These are phyloP conservation scores for Penicillium sp. DNA, from an alignment of 2,329 filamentous ascomycete genomes.

Conservation along the genomic window DNA sequence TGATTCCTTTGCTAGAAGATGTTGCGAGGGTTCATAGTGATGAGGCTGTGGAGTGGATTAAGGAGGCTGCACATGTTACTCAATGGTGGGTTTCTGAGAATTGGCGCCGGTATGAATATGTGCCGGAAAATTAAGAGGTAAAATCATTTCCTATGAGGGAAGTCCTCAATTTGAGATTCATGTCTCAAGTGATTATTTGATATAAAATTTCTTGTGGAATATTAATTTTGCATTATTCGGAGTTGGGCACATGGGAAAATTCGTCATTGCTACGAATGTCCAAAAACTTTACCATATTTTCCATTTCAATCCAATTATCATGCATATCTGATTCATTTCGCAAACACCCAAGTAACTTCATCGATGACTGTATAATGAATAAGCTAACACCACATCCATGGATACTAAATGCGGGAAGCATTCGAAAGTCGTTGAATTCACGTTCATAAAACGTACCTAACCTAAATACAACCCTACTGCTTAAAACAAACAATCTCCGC, in stretches of 20 bases:
- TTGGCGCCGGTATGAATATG: slow-evolving; percentile 21
- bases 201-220: neutral
- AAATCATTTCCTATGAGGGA: neutral
- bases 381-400: neutral
- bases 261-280: neutral
- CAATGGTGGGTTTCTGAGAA: slow-evolving; percentile 43
- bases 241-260: neutral
- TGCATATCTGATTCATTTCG: no score
- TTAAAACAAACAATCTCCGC: slow-evolving; percentile 35
- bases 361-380: neutral
- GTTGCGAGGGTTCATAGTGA: slow-evolving; percentile 30
- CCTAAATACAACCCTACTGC: slow-evolving; percentile 45
- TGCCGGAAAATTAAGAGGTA: slow-evolving; percentile 6
- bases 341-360: neutral
- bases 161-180: no score
- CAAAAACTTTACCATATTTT: neutral
- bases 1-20: slow-evolving; percentile 26
- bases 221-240: neutral
- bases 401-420: neutral
- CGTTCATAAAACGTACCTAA: neutral
- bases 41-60: slow-evolving; percentile 38
- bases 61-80: slow-evolving; percentile 37
- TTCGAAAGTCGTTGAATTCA: neutral
- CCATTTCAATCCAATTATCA: neutral
- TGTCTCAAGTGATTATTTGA: neutral